phyloP scores from a whole-genome alignment of 768 basidiomycete genomes.

The Lactarius vividus region DNA sequence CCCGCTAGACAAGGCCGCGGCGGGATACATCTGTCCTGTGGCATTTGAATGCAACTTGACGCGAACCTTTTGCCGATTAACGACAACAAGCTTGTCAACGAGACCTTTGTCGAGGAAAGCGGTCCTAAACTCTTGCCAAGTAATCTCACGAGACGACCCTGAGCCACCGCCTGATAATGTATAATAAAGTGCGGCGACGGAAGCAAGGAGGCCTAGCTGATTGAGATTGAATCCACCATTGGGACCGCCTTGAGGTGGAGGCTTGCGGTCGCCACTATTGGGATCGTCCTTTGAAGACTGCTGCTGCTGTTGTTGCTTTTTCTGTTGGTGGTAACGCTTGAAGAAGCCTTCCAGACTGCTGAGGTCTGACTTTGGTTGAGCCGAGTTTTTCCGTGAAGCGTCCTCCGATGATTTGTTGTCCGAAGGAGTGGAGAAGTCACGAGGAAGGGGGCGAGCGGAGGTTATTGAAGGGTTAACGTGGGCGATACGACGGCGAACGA shows the following conservation, averaged over 20 bases:
- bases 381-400: slow-evolving; percentile 18
- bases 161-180: slow-evolving; percentile 50
- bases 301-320: slow-evolving; percentile 21
- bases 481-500: slow-evolving; percentile 22
- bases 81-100: slow-evolving; percentile 88
- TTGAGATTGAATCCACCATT: slow-evolving; percentile 54
- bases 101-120: slow-evolving; percentile 96
- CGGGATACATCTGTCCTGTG: slow-evolving; percentile 71
- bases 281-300: slow-evolving; percentile 35
- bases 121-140: slow-evolving; percentile 99
- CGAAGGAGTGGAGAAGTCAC: slow-evolving; percentile 24
- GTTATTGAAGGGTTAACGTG: slow-evolving; percentile 2
- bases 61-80: slow-evolving; percentile 88
- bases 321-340: slow-evolving; percentile 30
- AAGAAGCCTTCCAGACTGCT: slow-evolving; percentile 30
- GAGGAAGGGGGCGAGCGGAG: slow-evolving; percentile 1
- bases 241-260: slow-evolving; percentile 46
- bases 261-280: slow-evolving; percentile 41
- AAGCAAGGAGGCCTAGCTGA: slow-evolving; percentile 58
- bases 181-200: slow-evolving; percentile 62
- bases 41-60: slow-evolving; percentile 93
- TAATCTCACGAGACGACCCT: slow-evolving; percentile 78
- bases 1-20: slow-evolving; percentile 47
- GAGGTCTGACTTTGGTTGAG: slow-evolving; percentile 28
- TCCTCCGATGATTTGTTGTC: slow-evolving; percentile 20